phyloP scores from a whole-genome alignment of 345 rosid genomes.

The Anacardium occidentale region DNA sequence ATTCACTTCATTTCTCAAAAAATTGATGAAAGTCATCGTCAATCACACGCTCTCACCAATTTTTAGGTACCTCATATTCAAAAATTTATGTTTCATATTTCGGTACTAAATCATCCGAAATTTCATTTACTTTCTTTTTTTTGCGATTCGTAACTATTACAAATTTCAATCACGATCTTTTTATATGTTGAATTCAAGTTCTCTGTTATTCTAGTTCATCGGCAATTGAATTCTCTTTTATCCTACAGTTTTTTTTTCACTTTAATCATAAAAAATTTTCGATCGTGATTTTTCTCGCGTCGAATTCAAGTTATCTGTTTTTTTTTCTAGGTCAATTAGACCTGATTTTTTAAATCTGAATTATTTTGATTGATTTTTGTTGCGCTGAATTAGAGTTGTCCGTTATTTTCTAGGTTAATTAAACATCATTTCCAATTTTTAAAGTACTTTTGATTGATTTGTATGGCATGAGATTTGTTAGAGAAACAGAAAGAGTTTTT shows the following conservation, averaged over 20 bases:
- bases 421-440: neutral
- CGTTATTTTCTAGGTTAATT: neutral
- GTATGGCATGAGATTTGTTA: neutral
- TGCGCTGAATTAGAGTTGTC: neutral
- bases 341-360: neutral
- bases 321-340: neutral
- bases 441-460: neutral
- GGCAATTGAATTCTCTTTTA: neutral
- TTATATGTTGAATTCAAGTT: neutral
- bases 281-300: too few relatives aligned
- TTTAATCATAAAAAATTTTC: neutral
- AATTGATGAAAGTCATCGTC: neutral
- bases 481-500: neutral
- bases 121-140: neutral
- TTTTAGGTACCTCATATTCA: slow-evolving; percentile 7
- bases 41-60: neutral
- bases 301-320: neutral
- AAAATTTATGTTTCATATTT: neutral
- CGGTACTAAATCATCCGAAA: neutral
- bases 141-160: neutral
- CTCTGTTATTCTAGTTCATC: neutral
- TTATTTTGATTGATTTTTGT: neutral
- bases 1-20: neutral
- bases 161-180: too few relatives aligned
- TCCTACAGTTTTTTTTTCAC: too few relatives aligned